Evolutionary conservation across 306 rosid species (phyloP).

Genomic region (Phaseolus lunatus): DNA sequence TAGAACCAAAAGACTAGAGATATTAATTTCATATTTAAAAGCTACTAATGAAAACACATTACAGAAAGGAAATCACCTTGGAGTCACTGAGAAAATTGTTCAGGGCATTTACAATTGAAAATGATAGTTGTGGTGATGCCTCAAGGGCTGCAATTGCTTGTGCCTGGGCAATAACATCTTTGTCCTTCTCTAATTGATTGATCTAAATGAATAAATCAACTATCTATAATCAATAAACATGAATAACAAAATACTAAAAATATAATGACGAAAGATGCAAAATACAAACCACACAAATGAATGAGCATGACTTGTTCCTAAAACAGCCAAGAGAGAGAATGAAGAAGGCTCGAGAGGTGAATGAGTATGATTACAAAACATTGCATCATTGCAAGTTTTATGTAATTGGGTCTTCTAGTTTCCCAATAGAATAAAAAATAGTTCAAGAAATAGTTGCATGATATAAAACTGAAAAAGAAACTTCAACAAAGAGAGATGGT

Average conservation of each 20-base stretch:
- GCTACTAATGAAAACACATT: conserved; percentile 17
- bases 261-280: conserved; percentile 3
- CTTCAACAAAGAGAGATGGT: background rate
- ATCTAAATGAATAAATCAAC: conserved; percentile 64
- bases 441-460: background rate
- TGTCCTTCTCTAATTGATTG: conserved; percentile 97
- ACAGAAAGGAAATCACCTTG: conserved; percentile 63
- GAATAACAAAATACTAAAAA: conserved; percentile 20
- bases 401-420: background rate
- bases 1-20: conserved; percentile 46
- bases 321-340: background rate
- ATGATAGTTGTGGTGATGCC: conserved; percentile 80
- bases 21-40: conserved; percentile 32
- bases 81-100: conserved; percentile 89
- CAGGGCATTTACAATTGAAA: conserved; percentile 84
- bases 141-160: conserved; percentile 88
- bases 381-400: background rate
- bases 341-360: background rate
- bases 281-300: conserved; percentile 33
- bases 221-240: conserved; percentile 47
- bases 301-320: conserved; percentile 13
- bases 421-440: background rate
- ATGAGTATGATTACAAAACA: background rate
- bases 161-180: conserved; percentile 94
- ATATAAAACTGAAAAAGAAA: background rate